Conservation (phyloP, 2,329 filamentous ascomycete species). For the Pseudogymnoascus sp. region DNA sequence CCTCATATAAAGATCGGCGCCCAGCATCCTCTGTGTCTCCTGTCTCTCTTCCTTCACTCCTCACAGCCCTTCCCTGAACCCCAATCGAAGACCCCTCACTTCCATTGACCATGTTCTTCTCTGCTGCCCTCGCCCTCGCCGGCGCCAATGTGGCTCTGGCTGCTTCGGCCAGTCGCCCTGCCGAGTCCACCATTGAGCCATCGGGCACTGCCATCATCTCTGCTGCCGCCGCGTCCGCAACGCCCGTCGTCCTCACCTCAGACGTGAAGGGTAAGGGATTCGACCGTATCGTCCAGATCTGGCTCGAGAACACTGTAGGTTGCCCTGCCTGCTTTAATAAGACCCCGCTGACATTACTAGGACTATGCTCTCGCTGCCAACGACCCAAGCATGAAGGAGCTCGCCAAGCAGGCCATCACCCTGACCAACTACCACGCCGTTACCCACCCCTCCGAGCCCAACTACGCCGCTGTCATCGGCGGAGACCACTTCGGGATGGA, state of each 20-base stretch:
- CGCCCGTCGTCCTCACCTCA: conserved; percentile 36
- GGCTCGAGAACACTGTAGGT: conserved; percentile 49
- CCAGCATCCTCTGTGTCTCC: neutral
- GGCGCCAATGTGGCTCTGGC: conserved; percentile 9
- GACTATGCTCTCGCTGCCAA: conserved; percentile 20
- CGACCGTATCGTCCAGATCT: conserved; percentile 51
- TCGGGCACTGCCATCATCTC: conserved; percentile 29
- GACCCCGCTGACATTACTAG: neutral
- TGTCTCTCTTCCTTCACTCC: neutral
- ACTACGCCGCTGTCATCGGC: conserved; percentile 50
- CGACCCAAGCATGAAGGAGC: conserved; percentile 34
- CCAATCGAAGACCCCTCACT: neutral
- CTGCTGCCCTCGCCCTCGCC: conserved; percentile 4
- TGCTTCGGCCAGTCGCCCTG: conserved; percentile 9
- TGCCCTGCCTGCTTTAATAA: neutral
- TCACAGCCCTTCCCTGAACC: neutral
- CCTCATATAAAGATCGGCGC: neutral
- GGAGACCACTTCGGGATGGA: conserved; percentile 48
- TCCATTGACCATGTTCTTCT: neutral
- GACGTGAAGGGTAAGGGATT: conserved; percentile 47
- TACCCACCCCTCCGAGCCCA: conserved; percentile 53
- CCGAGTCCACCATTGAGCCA: conserved; percentile 17
- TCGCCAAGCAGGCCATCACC: conserved; percentile 45
- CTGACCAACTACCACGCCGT: conserved; percentile 45
- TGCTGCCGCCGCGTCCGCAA: conserved; percentile 36